These are phyloP conservation scores for Triangularia setosa DNA, from an alignment of 2,329 filamentous ascomycete genomes.

Conservation along the genomic window DNA sequence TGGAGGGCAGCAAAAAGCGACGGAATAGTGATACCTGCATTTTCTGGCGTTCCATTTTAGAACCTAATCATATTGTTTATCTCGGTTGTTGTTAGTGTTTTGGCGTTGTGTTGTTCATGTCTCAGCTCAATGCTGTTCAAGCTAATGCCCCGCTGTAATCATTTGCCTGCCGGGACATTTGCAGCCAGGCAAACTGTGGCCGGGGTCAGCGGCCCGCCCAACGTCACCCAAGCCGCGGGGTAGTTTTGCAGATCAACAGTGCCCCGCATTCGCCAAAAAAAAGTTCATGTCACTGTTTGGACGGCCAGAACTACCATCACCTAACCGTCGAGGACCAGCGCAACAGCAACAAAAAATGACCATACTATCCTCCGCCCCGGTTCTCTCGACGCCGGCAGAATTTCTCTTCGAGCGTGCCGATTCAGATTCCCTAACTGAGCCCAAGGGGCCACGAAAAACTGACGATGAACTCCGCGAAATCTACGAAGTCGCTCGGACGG, in stretches of 20 bases:
- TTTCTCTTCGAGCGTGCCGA: conserved; percentile 50
- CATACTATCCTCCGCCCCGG: conserved; percentile 51
- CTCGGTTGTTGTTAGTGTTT: not conserved
- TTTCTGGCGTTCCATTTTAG: not conserved
- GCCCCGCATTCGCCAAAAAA: conserved; percentile 19
- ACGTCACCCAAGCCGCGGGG: conserved; percentile 20
- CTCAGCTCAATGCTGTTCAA: not conserved
- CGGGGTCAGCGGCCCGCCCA: conserved; percentile 1
- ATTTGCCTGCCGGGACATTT: not conserved
- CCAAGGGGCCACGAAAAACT: conserved; percentile 33
- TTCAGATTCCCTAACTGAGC: conserved; percentile 26
- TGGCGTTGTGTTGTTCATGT: not conserved
- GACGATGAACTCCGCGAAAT: conserved; percentile 70
- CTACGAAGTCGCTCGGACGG: conserved; percentile 83
- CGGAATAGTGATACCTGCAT: not conserved
- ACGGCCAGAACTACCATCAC: not conserved
- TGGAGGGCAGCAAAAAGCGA: not conserved
- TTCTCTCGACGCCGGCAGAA: conserved; percentile 62
- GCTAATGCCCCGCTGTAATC: not conserved
- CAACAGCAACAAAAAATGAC: conserved; percentile 40
- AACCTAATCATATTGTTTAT: not conserved
- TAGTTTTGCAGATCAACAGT: conserved; percentile 4
- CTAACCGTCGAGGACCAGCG: not conserved
- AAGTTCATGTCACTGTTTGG: not conserved
- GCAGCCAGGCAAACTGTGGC: not conserved